These are phyloP conservation scores for Carex parvula DNA, from an alignment of 176 grass and related monocot genomes.

Conservation along the genomic window DNA sequence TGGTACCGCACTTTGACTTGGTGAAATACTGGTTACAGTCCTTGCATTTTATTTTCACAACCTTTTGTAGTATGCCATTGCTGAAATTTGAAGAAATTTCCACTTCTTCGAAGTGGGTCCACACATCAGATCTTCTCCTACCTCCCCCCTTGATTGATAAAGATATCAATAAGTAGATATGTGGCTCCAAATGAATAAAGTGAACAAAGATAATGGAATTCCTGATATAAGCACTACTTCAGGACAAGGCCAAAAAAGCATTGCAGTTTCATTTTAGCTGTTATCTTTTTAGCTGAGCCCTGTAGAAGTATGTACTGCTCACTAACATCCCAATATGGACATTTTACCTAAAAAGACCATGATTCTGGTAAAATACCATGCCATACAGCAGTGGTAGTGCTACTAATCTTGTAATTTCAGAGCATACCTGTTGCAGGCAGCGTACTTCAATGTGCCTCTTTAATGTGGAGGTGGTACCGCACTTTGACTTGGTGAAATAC, in stretches of 20 bases:
- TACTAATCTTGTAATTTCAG: background rate
- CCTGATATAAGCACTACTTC: background rate
- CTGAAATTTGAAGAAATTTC: background rate
- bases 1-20: background rate
- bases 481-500: background rate
- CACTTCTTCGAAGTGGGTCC: slow-evolving; percentile 1
- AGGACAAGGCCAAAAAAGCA: background rate
- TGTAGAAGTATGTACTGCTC: background rate
- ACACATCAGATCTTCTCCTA: background rate
- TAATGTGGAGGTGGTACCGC: background rate
- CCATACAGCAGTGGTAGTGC: background rate
- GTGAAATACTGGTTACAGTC: background rate
- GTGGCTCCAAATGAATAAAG: background rate
- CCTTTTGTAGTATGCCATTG: background rate
- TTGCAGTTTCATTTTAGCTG: background rate
- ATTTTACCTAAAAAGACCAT: background rate
- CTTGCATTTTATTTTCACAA: slow-evolving; percentile 2
- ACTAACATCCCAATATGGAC: background rate
- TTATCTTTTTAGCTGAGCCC: background rate
- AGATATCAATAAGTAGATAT: background rate
- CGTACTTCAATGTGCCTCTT: background rate
- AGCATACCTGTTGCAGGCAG: background rate
- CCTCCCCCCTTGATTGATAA: background rate
- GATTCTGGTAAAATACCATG: background rate
- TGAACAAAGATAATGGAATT: background rate